These are phyloP conservation scores for Akanthomyces dipterigenus DNA, from an alignment of 2,329 filamentous ascomycete genomes.

Conservation along the genomic window DNA sequence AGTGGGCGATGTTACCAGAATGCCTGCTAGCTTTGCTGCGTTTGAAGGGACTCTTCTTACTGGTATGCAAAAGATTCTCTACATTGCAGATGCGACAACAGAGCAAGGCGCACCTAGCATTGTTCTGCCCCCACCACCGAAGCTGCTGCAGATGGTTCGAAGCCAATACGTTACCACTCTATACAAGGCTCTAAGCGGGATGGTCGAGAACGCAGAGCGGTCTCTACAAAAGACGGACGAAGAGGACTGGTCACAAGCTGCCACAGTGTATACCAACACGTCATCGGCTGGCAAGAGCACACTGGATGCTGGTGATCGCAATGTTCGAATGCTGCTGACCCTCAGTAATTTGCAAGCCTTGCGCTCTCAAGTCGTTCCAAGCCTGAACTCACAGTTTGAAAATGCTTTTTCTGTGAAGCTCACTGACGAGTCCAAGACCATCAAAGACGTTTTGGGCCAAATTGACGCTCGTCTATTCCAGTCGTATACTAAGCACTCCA, in stretches of 20 bases:
- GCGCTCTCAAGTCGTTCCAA: conserved; percentile 73
- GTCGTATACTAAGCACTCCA: conserved; percentile 77
- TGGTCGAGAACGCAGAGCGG: conserved; percentile 93
- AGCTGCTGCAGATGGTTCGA: conserved; percentile 83
- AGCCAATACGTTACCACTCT: conserved; percentile 89
- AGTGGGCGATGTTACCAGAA: conserved; percentile 77
- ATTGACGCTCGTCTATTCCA: conserved; percentile 90
- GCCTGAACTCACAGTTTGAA: conserved; percentile 88
- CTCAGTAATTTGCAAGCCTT: conserved; percentile 86
- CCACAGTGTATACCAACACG: conserved; percentile 18
- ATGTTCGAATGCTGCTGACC: conserved; percentile 87
- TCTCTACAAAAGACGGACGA: conserved; percentile 59
- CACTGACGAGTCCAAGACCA: conserved; percentile 86
- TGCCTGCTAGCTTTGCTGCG: conserved; percentile 78
- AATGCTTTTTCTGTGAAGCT: conserved; percentile 90
- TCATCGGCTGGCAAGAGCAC: conserved; percentile 36
- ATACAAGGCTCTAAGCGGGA: conserved; percentile 88
- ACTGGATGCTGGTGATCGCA: conserved; percentile 55
- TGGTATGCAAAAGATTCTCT: conserved; percentile 92
- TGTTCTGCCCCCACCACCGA: conserved; percentile 75
- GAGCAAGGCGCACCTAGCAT: conserved; percentile 70
- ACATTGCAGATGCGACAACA: conserved; percentile 77
- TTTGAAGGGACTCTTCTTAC: conserved; percentile 77
- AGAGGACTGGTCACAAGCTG: conserved; percentile 47
- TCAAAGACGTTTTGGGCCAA: conserved; percentile 81